Conservation (phyloP, 768 basidiomycete genomes). For the Heimioporus sp. region DNA sequence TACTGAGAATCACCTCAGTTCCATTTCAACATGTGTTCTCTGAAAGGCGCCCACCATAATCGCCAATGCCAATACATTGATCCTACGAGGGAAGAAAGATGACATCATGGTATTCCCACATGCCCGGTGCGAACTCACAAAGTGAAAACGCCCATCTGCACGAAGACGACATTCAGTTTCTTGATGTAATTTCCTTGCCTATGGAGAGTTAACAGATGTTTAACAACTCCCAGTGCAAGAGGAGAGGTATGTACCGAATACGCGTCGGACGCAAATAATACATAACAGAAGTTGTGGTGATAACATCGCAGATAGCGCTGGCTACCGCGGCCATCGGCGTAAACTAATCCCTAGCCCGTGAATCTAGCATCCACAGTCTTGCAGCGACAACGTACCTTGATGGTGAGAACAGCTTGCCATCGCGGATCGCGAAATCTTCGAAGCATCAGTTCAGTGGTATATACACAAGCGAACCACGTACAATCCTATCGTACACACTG, state of each 20-base stretch:
- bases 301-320: conserved; percentile 19
- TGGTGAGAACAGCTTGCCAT: background rate
- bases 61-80: conserved; percentile 8
- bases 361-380: background rate
- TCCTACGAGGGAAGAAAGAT: background rate
- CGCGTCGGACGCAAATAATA: conserved; percentile 15
- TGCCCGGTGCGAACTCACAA: conserved; percentile 6
- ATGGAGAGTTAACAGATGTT: background rate
- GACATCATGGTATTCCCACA: background rate
- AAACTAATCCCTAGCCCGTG: conserved; percentile 4
- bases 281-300: conserved; percentile 16
- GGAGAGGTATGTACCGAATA: conserved; percentile 8
- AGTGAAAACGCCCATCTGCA: conserved; percentile 20
- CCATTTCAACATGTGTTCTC: background rate
- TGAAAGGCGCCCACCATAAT: conserved; percentile 7
- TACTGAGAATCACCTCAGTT: conserved; percentile 8
- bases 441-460: background rate
- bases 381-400: conserved; percentile 1
- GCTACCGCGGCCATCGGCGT: conserved; percentile 2
- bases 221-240: background rate
- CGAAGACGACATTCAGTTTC: conserved; percentile 10
- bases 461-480: background rate
- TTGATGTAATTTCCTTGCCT: conserved; percentile 14
- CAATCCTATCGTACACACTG: conserved; percentile 5
- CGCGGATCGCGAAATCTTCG: conserved; percentile 11